Evolutionary conservation across 2,329 filamentous ascomycete species (phyloP).

Genomic region (Fusarium sp.): DNA sequence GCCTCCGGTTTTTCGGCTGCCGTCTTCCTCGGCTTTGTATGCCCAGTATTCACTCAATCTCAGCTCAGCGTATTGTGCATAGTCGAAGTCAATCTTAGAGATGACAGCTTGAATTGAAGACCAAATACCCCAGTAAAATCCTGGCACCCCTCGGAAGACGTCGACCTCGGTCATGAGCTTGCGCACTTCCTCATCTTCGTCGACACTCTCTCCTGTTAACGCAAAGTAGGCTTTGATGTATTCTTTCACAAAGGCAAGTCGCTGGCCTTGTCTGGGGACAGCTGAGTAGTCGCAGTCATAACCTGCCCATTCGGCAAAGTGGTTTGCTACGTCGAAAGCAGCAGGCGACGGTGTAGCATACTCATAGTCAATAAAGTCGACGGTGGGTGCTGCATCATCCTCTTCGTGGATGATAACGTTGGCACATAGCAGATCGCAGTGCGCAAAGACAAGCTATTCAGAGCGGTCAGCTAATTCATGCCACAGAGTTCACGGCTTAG

Average conservation of each 20-base stretch:
- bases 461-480: conserved; percentile 30
- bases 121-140: conserved; percentile 95
- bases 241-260: conserved; percentile 83
- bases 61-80: conserved; percentile 88
- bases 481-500: neutral
- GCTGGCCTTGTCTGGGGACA: conserved; percentile 82
- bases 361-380: conserved; percentile 96
- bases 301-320: conserved; percentile 98
- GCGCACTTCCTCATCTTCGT: conserved; percentile 73
- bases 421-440: conserved; percentile 95
- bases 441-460: conserved; percentile 84
- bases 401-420: conserved; percentile 86
- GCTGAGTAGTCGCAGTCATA: conserved; percentile 93
- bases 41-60: conserved; percentile 92
- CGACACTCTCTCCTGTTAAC: conserved; percentile 59
- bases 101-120: conserved; percentile 94
- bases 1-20: conserved; percentile 65
- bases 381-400: conserved; percentile 55
- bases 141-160: conserved; percentile 86
- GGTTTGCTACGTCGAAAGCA: conserved; percentile 96
- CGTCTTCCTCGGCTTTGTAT: conserved; percentile 82
- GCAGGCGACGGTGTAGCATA: conserved; percentile 95
- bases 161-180: conserved; percentile 86
- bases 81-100: conserved; percentile 96
- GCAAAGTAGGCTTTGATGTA: conserved; percentile 83